Evolutionary conservation across 352 stramenopile genomes (phyloP).

Genomic region (Globisporangium nodosum): DNA sequence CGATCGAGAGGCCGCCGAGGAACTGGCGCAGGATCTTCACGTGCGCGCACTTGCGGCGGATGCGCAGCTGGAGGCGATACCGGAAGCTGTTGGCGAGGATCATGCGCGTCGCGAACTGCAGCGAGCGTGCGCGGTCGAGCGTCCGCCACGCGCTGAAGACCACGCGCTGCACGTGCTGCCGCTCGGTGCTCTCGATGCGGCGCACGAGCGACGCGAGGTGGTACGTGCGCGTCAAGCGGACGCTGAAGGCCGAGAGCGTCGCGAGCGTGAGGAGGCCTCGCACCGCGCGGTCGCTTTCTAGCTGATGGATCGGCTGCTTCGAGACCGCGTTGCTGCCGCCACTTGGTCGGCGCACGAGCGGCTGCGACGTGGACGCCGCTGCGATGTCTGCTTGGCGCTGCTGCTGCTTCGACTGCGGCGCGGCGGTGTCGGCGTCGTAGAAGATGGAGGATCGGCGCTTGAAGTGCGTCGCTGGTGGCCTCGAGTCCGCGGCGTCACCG

Average conservation of each 20-base stretch:
- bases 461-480: conserved; percentile 6
- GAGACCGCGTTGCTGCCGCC: background rate
- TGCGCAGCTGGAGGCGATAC: conserved; percentile 30
- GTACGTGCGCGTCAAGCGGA: conserved; percentile 24
- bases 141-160: conserved; percentile 37
- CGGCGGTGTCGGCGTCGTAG: conserved; percentile 11
- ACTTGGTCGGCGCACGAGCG: background rate
- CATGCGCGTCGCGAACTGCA: conserved; percentile 21
- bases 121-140: conserved; percentile 19
- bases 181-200: conserved; percentile 19
- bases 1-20: conserved; percentile 40
- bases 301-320: background rate
- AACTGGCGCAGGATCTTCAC: conserved; percentile 34
- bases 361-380: background rate
- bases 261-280: conserved; percentile 36
- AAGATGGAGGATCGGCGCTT: conserved; percentile 34
- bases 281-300: conserved; percentile 3
- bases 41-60: conserved; percentile 29
- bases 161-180: conserved; percentile 21
- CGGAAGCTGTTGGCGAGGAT: conserved; percentile 34
- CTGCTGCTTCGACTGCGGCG: conserved; percentile 1
- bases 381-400: background rate
- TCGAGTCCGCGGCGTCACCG: background rate
- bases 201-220: conserved; percentile 18
- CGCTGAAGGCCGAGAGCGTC: conserved; percentile 33